Evolutionary conservation across 768 basidiomycete species (phyloP), one percentile per base, ranked within the genome.

Genomic region (Psilocybe subaeruginosa): DNA sequence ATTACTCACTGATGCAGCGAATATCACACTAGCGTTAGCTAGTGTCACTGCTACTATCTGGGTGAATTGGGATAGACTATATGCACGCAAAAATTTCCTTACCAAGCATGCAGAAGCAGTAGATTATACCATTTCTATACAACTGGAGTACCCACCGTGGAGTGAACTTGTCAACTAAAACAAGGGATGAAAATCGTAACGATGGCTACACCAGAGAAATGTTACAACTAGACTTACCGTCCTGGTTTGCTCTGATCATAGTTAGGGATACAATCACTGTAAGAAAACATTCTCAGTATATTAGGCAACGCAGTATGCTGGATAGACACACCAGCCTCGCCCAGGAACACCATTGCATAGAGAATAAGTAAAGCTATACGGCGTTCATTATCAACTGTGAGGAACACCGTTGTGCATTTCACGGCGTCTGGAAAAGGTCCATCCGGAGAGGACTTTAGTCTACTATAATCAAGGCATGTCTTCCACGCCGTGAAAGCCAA

Each of bases 101-200:
- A 59, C 58, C 37, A 30, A 53, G 50, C 50, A 59, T 51, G n/a
- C 58, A 59, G 2, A 35, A 35, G 39, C 58, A 59, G n/a, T 43
- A 59, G 12, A 59, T n/a, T n/a, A 59, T 52, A 1, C 58, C 58
- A 27, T 59, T 59, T 27, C 45, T 43, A 30, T 59, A 59, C 14
- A 59, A 45, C 35, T 52, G 48, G n/a, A 6, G 27, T 7, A 59
- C 49, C 58, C 58, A 59, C n/a, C 23, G 19, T 4, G 49, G 27
- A n/a, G 58, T 52, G 6, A 29, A 29, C 16, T 43, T 29, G 1
- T 27, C 16, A 7, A 59, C 58, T 59, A 19, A 16, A 11, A n/a
- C 4, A 3, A 14, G 5, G 6, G 41, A 23, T n/a, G 14, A 12
- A n/a, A 16, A 43, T 5, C 6, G 14, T 43, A 5, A 16, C 4